phyloP scores from a whole-genome alignment of 2,329 filamentous ascomycete genomes.

The Fusarium anthophilum region DNA sequence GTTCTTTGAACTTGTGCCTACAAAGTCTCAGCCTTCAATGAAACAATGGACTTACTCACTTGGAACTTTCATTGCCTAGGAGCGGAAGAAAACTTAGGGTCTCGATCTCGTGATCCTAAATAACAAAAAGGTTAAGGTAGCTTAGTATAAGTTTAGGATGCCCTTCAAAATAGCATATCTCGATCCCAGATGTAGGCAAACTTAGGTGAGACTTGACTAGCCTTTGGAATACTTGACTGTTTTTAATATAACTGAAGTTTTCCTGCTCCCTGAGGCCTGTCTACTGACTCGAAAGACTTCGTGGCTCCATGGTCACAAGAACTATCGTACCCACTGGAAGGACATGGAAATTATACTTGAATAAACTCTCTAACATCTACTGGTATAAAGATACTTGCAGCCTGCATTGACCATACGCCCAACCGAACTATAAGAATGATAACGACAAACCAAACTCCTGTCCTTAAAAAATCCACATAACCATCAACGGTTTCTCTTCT shows the following conservation, averaged over 20 bases:
- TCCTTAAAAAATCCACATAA: background rate
- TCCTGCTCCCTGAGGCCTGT: background rate
- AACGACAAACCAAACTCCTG: background rate
- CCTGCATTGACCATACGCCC: background rate
- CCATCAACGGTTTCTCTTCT: background rate
- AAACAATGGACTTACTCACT: background rate
- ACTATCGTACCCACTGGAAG: background rate
- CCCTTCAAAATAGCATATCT: background rate
- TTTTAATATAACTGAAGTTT: background rate
- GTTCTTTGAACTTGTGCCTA: background rate
- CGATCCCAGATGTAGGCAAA: background rate
- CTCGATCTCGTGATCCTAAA: background rate
- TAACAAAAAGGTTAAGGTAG: background rate
- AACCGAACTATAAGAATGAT: conserved; percentile 6
- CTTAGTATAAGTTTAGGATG: background rate
- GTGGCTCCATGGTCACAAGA: background rate
- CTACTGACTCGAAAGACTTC: background rate
- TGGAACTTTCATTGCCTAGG: background rate
- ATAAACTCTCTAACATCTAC: conserved; percentile 1
- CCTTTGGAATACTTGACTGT: background rate
- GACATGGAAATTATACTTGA: background rate
- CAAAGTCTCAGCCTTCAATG: background rate
- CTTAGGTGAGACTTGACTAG: background rate
- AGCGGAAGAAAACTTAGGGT: background rate
- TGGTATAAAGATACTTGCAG: conserved; percentile 12